Evolutionary conservation across 495 filamentous ascomycete genomes (phyloP), one percentile per base, ranked within the genome.

Genomic region (Gamarada debralockiae): DNA sequence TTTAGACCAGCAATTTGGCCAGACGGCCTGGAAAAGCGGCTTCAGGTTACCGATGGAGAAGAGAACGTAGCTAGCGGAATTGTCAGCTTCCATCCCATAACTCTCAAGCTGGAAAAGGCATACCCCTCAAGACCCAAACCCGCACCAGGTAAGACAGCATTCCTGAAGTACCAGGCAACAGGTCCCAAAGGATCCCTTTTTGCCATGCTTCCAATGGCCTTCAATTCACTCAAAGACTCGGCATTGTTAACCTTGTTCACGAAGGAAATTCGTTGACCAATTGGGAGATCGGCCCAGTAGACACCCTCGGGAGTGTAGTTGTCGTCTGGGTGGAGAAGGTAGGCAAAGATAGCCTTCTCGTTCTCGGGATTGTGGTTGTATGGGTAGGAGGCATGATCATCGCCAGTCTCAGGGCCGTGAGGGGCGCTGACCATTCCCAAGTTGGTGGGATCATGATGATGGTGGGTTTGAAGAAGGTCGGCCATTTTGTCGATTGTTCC

Each of bases 41-140:
- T 81, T 81, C 50, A 95, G 65, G 67, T 92, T 95, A 61, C 90
- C 90, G 57, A 96, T 95, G 50, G 90, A 95, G 79, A 96, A 96
- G 25, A 96, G 79, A 34, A 95, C 90, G 69, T 95, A 95, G 62
- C 57, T 60, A 15, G 12, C 7, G 1, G 13, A 23, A 38, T 31
- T 17, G 23, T 40, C 20, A 40, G 37, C 15, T 21, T 6, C 6
- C 13, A 18, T 20, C 9, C n/a, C 10, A n/a, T 17, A n/a, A n/a
- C n/a, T 17, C 37, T 8, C n/a, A 6, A 6, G 1, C 13, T 40
- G 1, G 20, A 49, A 45, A 22, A 45, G 17, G 44, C 58, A 25
- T 51, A 84, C 80, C 89, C 90, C 77, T 96, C 91, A 18, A 96
- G 77, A 61, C 87, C 82, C 23, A 96, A 78, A 68, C 91, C 91